Base-by-base conservation (phyloP, 192 early-diverging fungal species). In the Geranomyces michiganensis region DNA sequence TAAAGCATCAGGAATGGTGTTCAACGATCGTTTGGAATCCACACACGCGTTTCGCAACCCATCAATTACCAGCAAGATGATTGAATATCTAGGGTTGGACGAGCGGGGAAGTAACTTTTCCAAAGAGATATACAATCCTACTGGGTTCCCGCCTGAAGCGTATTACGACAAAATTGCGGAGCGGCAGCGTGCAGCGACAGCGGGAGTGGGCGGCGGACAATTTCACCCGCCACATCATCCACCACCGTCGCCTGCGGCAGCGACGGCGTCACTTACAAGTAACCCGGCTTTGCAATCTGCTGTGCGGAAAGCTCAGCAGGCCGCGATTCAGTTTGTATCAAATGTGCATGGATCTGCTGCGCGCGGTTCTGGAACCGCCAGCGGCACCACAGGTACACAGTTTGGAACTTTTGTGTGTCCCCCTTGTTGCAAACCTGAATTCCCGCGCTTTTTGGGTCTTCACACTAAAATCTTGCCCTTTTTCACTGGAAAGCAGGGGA, bases 11-110 rank as follows among this genome's bases (percentile, higher is more conserved):
- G 94, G 94, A 0, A 89, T 89, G 6, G 82, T 81, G 56, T 92
- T 96, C 71, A 98, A 98, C 76, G 87, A 90, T 41, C 82, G 88
- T 22, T 80, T 98, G 36, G 84, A 84, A 76, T 80, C 86, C 22
- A 96, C 91, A 76, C 95, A 94, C 76, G 86, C 91, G 12, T 96
- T 95, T 78, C 84, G 92, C 14, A 98, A 98, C 71, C 96, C 96
- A 15, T 86, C 90, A 43, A 96, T 98, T 61, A 94, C 93, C 82
- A 81, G 83, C 44, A 91, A 93, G 76, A 79, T 96, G 26, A 92
- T 98, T 7, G 90, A 93, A 33, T 90, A 91, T 74, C 79, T 94
- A 32, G 85, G 86, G 7, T 71, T 98, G 32, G 89, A 95, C 68
- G 93, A 95, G 77, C 79, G 82, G 43, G 93, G 94, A 5, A 86